Evolutionary conservation across 202 grass and related monocot genomes (phyloP), one percentile per base, ranked within the genome.

Genomic region (Saccharum hybrid): DNA sequence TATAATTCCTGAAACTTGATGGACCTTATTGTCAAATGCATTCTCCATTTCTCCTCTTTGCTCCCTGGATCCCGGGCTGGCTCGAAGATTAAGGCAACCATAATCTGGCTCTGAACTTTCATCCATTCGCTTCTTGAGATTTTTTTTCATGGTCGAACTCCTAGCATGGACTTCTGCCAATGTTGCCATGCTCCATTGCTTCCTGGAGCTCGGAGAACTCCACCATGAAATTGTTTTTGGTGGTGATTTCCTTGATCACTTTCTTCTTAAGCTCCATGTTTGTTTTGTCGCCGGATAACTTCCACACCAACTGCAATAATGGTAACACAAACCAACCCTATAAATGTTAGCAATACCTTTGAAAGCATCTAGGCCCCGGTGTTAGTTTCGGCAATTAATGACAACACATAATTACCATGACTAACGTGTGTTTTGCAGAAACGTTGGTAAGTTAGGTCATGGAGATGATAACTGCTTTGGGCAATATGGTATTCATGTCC

Each of bases 291-390:
- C 84, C 88, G 10, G 94, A 91, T 22, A 94, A 59, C 68, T 93
- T 94, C 87, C 82, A 80, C 73, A 94, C 91, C 75, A 94, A 56
- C 94, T 97, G 87, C 78, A 84, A 59, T 3, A 76, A 33, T 7
- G 36, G 57, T 6, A 67, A 49, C 68, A 28, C n/a, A 77, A 14
- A 66, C 5, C 70, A 43, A 43, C 31, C 13, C 19, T 72, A n/a
- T 83, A 23, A 80, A 62, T 31, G 48, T 13, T 12, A 37, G 15
- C n/a, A n/a, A n/a, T n/a, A n/a, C n/a, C n/a, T n/a, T n/a, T n/a
- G n/a, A n/a, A n/a, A n/a, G n/a, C n/a, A n/a, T n/a, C n/a, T n/a
- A n/a, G n/a, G n/a, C n/a, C n/a, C n/a, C n/a, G n/a, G n/a, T n/a
- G n/a, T n/a, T n/a, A n/a, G n/a, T n/a, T n/a, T n/a, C n/a, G n/a